Base-by-base conservation (phyloP, 192 early-diverging fungal genomes). In the Podila clonocystis region DNA sequence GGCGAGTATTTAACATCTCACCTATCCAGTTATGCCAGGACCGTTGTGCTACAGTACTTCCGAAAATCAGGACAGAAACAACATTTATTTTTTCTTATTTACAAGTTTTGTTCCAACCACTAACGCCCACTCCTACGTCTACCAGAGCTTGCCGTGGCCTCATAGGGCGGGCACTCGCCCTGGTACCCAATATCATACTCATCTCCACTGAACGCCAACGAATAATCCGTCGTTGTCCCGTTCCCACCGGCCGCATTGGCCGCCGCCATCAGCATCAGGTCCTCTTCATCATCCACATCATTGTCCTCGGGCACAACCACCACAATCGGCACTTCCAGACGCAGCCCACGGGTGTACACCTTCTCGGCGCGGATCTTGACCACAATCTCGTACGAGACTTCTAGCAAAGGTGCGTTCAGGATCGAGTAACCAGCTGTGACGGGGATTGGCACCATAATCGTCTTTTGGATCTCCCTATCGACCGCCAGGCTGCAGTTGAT, bases 401-500 rank as follows among this genome's bases (percentile, higher is more conserved):
- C 77, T 0, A 80, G 34, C 17, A 80, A 50, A 0, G 77, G 77
- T 0, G 77, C 77, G 28, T 80, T 80, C 45, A 80, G 62, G 33
- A 80, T 80, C 11, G 77, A 80, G 34, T 80, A 80, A 1, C 70
- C 70, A 0, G 70, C 67, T 0, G 66, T 65, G 15, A 58, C 65
- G 19, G 77, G 77, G n/a, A 80, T 68, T 1, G 63, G 70, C 9
- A 80, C 67, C n/a, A 62, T 49, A 9, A 80, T 80, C 2, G 77
- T 80, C 66, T 73, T 80, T 73, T 80, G 77, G 33, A 80, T 80
- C 70, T 80, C 77, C 19, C 77, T 70, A 30, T 80, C 77, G 20
- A 80, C 77, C 0, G 77, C 77, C 13, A 59, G 22, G 22, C 62
- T 73, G 36, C 77, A 80, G n/a, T 69, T 62, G 62, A 80, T 64